Evolutionary conservation across 495 filamentous ascomycete species (phyloP).

Genomic region (Copromyces sp.): DNA sequence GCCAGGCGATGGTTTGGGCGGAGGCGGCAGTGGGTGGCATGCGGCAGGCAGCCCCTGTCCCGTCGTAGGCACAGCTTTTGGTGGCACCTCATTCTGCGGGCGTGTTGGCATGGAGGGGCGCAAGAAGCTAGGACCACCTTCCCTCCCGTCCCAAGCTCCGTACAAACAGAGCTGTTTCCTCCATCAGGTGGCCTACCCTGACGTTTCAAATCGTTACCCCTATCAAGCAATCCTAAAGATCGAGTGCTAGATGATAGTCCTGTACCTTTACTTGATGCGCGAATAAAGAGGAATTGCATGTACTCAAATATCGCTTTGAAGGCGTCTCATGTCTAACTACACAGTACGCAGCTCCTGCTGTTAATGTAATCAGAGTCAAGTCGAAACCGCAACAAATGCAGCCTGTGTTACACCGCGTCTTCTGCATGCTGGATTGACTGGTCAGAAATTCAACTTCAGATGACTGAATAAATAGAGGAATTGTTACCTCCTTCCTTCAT

Average conservation of each 20-base stretch:
- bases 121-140: slow-evolving; percentile 18
- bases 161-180: not conserved
- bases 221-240: not conserved
- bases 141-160: not conserved
- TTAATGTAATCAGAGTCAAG: not conserved
- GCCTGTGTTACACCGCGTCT: not conserved
- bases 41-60: not conserved
- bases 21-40: slow-evolving; percentile 16
- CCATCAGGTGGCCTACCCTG: not conserved
- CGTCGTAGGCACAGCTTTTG: not conserved
- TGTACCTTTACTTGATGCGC: not conserved
- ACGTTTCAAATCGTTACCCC: not conserved
- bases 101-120: slow-evolving; percentile 1
- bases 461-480: not conserved
- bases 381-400: not conserved
- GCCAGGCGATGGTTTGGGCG: slow-evolving; percentile 13
- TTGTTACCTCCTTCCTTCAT: not conserved
- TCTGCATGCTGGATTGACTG: not conserved
- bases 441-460: not conserved
- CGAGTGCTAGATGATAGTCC: not conserved
- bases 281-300: not conserved
- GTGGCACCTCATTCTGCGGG: not conserved
- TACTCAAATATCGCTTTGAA: not conserved
- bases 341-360: too few species aligned
- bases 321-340: not conserved